Evolutionary conservation across 2,329 filamentous ascomycete genomes (phyloP).

Genomic region (Colletotrichum euphorbiae): DNA sequence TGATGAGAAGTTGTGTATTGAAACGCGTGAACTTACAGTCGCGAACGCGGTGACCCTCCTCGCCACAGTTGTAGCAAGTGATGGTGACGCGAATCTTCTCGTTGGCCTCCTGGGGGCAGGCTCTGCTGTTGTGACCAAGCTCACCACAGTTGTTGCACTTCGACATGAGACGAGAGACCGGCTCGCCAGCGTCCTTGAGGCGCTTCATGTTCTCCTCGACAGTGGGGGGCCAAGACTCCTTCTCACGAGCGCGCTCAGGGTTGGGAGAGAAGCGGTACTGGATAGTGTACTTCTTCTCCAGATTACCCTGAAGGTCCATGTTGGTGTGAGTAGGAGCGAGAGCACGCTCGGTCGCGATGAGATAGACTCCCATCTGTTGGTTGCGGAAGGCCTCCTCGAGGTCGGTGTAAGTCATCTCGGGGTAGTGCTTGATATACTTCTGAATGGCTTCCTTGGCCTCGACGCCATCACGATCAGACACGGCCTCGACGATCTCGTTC

Average conservation of each 20-base stretch:
- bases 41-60: constrained; percentile 73
- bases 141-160: constrained; percentile 74
- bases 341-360: constrained; percentile 72
- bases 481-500: constrained; percentile 64
- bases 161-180: constrained; percentile 68
- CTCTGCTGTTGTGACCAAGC: constrained; percentile 71
- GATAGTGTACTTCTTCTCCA: constrained; percentile 73
- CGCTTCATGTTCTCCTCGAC: constrained; percentile 71
- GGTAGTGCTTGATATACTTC: constrained; percentile 71
- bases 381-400: constrained; percentile 71
- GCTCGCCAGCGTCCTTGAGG: constrained; percentile 73
- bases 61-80: constrained; percentile 73
- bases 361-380: constrained; percentile 64
- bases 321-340: constrained; percentile 70
- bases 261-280: constrained; percentile 71
- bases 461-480: constrained; percentile 67
- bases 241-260: constrained; percentile 69
- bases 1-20: background rate
- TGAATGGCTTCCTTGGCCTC: constrained; percentile 70
- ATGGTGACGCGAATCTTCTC: constrained; percentile 62
- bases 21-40: constrained; percentile 66
- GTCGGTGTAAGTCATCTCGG: constrained; percentile 67
- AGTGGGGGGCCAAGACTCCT: constrained; percentile 68
- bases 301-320: constrained; percentile 78
- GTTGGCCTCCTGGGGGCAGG: constrained; percentile 68